Base-by-base conservation (phyloP, 139 green algal genomes). In the Chlamydomonas sphaeroides region DNA sequence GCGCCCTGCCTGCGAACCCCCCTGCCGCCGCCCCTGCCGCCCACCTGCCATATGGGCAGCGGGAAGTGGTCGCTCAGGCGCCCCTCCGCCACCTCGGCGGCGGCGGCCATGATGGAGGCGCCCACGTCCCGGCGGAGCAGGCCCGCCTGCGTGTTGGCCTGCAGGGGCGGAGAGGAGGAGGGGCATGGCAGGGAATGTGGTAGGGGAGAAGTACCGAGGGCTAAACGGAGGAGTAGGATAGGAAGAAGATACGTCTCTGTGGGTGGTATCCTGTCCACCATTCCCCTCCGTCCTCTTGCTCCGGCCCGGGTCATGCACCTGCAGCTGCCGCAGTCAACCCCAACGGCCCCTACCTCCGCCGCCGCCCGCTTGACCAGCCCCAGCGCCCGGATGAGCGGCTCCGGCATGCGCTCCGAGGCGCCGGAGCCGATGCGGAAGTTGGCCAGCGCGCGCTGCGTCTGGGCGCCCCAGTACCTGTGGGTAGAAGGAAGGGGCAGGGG, bases 341-440 rank as follows among this genome's bases (percentile, higher is more conserved):
- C n/a, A n/a, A n/a, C n/a, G n/a, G n/a, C 45, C 45, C 84, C 23
- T 36, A 93, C 94, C 90, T 94, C 93, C 18, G 95, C 95, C 38
- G 93, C 93, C 23, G 95, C 94, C 14, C 92, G 79, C 84, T 99
- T 99, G 32, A 98, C 89, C 25, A 98, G 84, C 33, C 95, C 97
- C 87, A 99, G 96, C 5, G 97, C 96, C 17, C 88, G 86, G 30
- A 99, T 88, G 4, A 99, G 89, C 0, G 94, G 93, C 77, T 97
- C 93, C 25, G 97, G 97, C 94, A 99, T 99, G 41, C 92, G 88
- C 83, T 99, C 97, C 0, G 86, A 61, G 0, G 91, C 59, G 0
- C 95, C 95, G 20, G 35, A 36, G n/a, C 97, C 97, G 78, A 99
- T 99, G 73, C 98, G 95, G 87, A 99, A 99, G 90, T 99, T 99